Percentiles rank a stretch among this genome's conserved stretches.
phyloP scores from a whole-genome alignment of 2,329 filamentous ascomycete species.

The Fusarium tricinctum region DNA sequence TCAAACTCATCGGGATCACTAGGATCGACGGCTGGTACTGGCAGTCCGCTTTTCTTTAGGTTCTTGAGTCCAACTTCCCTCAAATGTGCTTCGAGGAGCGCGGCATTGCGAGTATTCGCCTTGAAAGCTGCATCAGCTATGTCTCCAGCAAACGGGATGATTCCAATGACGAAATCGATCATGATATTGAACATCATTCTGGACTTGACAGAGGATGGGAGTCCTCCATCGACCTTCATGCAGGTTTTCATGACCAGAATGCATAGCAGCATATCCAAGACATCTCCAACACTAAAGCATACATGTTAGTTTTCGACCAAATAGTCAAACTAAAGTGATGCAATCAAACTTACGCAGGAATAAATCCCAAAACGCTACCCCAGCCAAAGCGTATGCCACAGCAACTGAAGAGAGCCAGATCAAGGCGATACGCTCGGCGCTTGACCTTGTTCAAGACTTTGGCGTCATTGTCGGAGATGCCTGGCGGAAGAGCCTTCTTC shows the following conservation, averaged over 20 bases:
- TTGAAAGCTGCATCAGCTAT: slow-evolving; percentile 79
- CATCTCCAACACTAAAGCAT: slow-evolving; percentile 76
- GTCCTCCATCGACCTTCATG: slow-evolving; percentile 80
- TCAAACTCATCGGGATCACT: slow-evolving; percentile 68
- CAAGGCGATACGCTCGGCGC: slow-evolving; percentile 85
- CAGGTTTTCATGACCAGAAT: slow-evolving; percentile 81
- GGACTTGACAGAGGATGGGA: slow-evolving; percentile 71
- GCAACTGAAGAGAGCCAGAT: slow-evolving; percentile 86
- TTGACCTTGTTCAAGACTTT: slow-evolving; percentile 89
- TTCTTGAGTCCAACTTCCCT: slow-evolving; percentile 75
- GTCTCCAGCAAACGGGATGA: slow-evolving; percentile 84
- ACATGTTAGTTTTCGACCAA: slow-evolving; percentile 38
- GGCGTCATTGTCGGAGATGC: slow-evolving; percentile 85
- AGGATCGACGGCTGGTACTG: slow-evolving; percentile 64
- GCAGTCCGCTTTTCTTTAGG: slow-evolving; percentile 61
- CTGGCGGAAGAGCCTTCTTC: slow-evolving; percentile 86
- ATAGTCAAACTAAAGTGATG: not conserved
- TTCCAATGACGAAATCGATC: slow-evolving; percentile 79
- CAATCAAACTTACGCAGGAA: slow-evolving; percentile 77
- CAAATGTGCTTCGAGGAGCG: slow-evolving; percentile 76
- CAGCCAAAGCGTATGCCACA: slow-evolving; percentile 89
- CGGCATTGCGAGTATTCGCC: slow-evolving; percentile 82
- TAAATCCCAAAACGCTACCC: slow-evolving; percentile 85
- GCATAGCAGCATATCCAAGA: slow-evolving; percentile 79
- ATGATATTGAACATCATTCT: slow-evolving; percentile 86